Conservation (phyloP, 768 basidiomycete genomes). For the Termitomyces sp. region DNA sequence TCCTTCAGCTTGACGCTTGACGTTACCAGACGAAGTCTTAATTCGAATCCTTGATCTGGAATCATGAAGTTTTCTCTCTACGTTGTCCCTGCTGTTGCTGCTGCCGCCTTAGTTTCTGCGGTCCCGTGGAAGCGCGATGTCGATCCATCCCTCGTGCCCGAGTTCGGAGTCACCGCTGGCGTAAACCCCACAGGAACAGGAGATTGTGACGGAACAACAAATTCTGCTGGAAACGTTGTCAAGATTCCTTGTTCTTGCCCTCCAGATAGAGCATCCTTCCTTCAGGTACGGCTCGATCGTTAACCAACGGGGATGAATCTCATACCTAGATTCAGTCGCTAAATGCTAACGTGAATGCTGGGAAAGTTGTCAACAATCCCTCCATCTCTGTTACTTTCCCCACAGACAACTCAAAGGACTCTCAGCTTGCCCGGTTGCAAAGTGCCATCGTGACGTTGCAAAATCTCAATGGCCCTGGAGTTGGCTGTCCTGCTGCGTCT, state of each 20-base stretch:
- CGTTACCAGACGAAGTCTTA: not conserved
- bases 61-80: slow-evolving; percentile 30
- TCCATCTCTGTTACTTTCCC: slow-evolving; percentile 56
- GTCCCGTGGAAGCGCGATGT: slow-evolving; percentile 36
- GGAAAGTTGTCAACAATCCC: slow-evolving; percentile 63
- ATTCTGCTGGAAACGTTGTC: slow-evolving; percentile 48
- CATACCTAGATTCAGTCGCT: slow-evolving; percentile 25
- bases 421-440: slow-evolving; percentile 51
- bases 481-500: slow-evolving; percentile 61
- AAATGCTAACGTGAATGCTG: slow-evolving; percentile 52
- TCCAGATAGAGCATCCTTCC: slow-evolving; percentile 46
- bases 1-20: slow-evolving; percentile 11
- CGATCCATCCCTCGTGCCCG: slow-evolving; percentile 43
- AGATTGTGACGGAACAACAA: slow-evolving; percentile 60
- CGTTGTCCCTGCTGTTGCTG: slow-evolving; percentile 21
- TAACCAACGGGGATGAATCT: not conserved
- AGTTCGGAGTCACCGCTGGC: slow-evolving; percentile 51
- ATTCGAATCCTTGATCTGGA: not conserved
- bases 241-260: slow-evolving; percentile 65
- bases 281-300: slow-evolving; percentile 30
- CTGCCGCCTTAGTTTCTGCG: slow-evolving; percentile 25
- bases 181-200: slow-evolving; percentile 55
- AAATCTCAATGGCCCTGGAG: slow-evolving; percentile 62
- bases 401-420: slow-evolving; percentile 44
- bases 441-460: slow-evolving; percentile 65